Base-by-base conservation (phyloP, 2,329 filamentous ascomycete genomes). In the Xylaria sp. region DNA sequence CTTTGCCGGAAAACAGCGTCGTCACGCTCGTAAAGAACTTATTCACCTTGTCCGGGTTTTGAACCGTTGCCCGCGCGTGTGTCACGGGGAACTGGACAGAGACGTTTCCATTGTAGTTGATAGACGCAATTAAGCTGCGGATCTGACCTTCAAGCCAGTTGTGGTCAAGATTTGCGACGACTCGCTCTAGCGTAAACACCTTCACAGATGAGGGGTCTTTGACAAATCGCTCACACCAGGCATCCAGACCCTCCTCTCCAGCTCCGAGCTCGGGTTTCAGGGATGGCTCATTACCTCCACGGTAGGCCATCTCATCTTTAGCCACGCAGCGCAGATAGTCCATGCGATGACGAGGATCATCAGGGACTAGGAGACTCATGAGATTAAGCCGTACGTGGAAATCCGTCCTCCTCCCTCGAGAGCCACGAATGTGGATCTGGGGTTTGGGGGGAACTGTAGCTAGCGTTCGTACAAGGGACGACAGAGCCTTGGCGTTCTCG, bases 311-410 rank as follows among this genome's bases (percentile, higher is more conserved):
- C 74, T 87, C 84, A 38, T 79, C 82, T 17, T 73, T 71, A 0
- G 75, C 75, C 11, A 85, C 82, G 60, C 82, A 81, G 21, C 83
- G 81, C 46, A 86, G 76, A 71, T 86, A 87, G 69, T 86, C 82
- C 71, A 84, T 78, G 25, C 82, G 78, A 37, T 76, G 68, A 23
- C 70, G 71, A 7, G 77, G 71, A 57, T 82, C 78, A 2, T 83
- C 80, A 0, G 83, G 78, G 1, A 86, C 77, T 4, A 87, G 76
- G 11, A 86, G 74, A 50, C 74, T 77, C 81, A 87, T 83, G 17
- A 86, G 74, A 70, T 87, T 87, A 43, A 86, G 74, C 69, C 80
- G 82, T 61, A 87, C 72, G 60, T 81, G 78, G 67, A 87, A 87
- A 71, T 86, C 84, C 33, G 82, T 68, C 64, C 70, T 75, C 60